A percentile compares a stretch with the other conserved stretches of the same genome.
Evolutionary conservation across 257 asterid genomes (phyloP).

Genomic region (Catharanthus roseus): DNA sequence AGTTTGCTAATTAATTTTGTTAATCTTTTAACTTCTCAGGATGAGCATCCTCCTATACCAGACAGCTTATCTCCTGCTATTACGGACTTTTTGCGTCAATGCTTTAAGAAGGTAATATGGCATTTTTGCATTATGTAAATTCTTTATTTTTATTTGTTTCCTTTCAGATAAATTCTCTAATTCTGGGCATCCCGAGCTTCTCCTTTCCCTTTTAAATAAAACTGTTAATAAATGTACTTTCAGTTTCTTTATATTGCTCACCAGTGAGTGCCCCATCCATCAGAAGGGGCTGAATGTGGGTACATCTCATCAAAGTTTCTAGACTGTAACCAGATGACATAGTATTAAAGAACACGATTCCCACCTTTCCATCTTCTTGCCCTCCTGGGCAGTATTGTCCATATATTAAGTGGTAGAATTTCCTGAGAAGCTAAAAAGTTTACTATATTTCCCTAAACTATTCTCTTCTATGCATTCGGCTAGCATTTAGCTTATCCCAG

Average conservation of each 20-base stretch:
- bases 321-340: not conserved
- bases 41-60: conserved; percentile 50
- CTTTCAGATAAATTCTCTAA: not conserved
- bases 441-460: not conserved
- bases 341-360: not conserved
- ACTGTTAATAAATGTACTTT: not conserved
- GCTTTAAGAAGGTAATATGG: conserved; percentile 37
- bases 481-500: not conserved
- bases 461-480: not conserved
- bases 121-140: not conserved
- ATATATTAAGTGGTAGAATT: not conserved
- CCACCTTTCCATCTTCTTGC: not conserved
- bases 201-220: not conserved
- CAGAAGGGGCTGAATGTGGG: not conserved
- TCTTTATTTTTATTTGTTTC: not conserved
- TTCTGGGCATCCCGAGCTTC: not conserved
- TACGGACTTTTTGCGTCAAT: conserved; percentile 46
- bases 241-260: not conserved
- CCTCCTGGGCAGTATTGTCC: not conserved
- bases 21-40: conserved; percentile 26
- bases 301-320: not conserved
- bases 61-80: conserved; percentile 46
- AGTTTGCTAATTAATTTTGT: not conserved
- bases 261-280: not conserved
- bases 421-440: not conserved